These are phyloP conservation scores for Poa pratensis DNA, from an alignment of 176 grass and related monocot genomes.

Conservation along the genomic window DNA sequence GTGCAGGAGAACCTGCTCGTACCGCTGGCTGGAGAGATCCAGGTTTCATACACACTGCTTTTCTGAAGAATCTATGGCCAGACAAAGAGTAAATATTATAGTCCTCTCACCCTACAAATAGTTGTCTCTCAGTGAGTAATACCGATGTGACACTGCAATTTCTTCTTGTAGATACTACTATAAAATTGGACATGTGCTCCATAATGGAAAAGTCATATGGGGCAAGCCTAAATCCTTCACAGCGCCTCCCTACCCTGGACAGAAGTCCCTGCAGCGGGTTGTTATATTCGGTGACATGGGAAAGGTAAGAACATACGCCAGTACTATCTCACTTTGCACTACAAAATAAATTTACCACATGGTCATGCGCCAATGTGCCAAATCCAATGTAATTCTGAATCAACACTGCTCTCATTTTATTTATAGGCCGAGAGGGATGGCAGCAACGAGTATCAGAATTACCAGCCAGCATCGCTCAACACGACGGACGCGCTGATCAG, in stretches of 20 bases:
- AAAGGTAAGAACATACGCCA: conserved; percentile 60
- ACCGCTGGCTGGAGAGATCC: conserved; percentile 94
- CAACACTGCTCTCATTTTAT: background rate
- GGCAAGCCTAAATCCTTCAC: conserved; percentile 68
- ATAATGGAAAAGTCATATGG: conserved; percentile 65
- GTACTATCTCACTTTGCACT: background rate
- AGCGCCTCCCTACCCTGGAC: conserved; percentile 79
- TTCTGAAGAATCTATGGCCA: conserved; percentile 82
- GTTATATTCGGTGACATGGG: conserved; percentile 97
- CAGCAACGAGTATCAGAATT: conserved; percentile 81
- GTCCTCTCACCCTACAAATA: background rate
- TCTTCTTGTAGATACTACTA: conserved; percentile 64
- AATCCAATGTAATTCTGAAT: background rate
- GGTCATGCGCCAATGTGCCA: background rate
- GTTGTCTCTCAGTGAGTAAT: background rate
- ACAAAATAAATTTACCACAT: background rate
- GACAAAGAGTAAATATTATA: conserved; percentile 68
- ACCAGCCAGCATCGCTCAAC: conserved; percentile 82
- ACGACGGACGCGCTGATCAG: conserved; percentile 75
- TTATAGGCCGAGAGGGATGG: conserved; percentile 81
- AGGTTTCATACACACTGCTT: conserved; percentile 92
- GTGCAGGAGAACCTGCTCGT: conserved; percentile 74
- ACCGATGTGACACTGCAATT: background rate
- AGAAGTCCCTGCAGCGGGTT: conserved; percentile 80
- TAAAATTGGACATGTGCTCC: conserved; percentile 73